These are phyloP conservation scores for Acrasis kona DNA, from an alignment of 78 protist species.

Conservation along the genomic window DNA sequence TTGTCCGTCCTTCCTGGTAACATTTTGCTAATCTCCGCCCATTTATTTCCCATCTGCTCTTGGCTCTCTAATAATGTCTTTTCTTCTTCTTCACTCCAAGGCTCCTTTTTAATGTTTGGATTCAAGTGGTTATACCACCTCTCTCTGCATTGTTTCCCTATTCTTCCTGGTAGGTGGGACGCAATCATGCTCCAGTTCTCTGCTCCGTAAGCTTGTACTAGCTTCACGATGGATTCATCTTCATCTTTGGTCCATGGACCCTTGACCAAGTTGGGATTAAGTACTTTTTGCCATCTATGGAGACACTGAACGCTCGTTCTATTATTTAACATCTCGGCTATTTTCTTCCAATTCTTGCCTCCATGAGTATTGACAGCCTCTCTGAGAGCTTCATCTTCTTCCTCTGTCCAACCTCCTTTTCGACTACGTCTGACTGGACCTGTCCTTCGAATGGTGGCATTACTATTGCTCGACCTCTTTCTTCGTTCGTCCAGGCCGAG, in stretches of 20 bases:
- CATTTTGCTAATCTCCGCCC: conserved; percentile 29
- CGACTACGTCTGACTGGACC: neutral
- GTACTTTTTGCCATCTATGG: conserved; percentile 80
- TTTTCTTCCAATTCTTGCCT: conserved; percentile 78
- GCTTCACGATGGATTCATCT: conserved; percentile 22
- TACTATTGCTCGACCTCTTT: no score
- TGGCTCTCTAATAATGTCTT: conserved; percentile 47
- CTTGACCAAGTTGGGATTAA: conserved; percentile 67
- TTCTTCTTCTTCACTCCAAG: conserved; percentile 58
- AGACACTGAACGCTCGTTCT: conserved; percentile 73
- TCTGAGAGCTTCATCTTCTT: conserved; percentile 47
- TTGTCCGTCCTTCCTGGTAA: conserved; percentile 42
- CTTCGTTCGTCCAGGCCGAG: no score
- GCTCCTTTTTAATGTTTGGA: conserved; percentile 12
- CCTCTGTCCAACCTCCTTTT: conserved; percentile 7
- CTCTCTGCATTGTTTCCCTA: conserved; percentile 69
- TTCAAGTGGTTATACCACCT: conserved; percentile 35
- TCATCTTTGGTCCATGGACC: conserved; percentile 84
- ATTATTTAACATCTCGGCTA: conserved; percentile 54
- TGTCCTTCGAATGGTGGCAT: no score
- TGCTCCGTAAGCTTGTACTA: conserved; percentile 36
- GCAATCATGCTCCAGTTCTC: conserved; percentile 52
- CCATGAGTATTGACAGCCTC: conserved; percentile 44
- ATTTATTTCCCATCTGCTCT: conserved; percentile 11
- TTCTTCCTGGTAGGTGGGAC: conserved; percentile 29